Conservation (phyloP, 805 yeast species). For the Candida maris region DNA sequence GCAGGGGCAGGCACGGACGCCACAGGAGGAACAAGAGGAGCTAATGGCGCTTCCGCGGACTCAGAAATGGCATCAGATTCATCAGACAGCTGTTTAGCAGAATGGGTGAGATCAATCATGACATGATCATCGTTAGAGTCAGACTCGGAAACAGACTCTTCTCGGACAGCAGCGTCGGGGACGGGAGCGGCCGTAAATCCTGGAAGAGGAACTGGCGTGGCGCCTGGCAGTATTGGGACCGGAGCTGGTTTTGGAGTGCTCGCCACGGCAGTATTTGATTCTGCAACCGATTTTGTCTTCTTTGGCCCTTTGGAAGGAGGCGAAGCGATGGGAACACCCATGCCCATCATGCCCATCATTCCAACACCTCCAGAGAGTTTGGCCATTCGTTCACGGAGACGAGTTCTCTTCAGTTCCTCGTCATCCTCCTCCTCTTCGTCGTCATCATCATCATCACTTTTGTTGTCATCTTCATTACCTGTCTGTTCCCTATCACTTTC, state of each 20-base stretch:
- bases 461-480: conserved; percentile 38
- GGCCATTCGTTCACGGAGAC: conserved; percentile 93
- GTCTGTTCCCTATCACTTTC: conserved; percentile 32
- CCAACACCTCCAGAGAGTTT: conserved; percentile 83
- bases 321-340: conserved; percentile 34
- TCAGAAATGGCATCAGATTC: not conserved
- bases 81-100: too few species aligned
- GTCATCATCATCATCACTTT: conserved; percentile 46
- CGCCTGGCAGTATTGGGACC: conserved; percentile 24
- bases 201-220: conserved; percentile 5
- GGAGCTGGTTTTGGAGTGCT: conserved; percentile 35
- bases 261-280: conserved; percentile 16
- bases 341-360: conserved; percentile 71
- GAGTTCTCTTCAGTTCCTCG: conserved; percentile 71
- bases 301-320: conserved; percentile 17
- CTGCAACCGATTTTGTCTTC: conserved; percentile 23
- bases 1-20: conserved; percentile 17
- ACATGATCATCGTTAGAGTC: conserved; percentile 6
- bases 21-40: conserved; percentile 1
- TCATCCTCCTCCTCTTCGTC: conserved; percentile 64
- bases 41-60: conserved; percentile 2
- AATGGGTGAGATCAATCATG: conserved; percentile 3
- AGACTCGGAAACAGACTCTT: conserved; percentile 3
- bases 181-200: conserved; percentile 1
- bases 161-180: conserved; percentile 5